Conservation (phyloP, 2,329 filamentous ascomycete species). For the Colletotrichum falcatum region DNA sequence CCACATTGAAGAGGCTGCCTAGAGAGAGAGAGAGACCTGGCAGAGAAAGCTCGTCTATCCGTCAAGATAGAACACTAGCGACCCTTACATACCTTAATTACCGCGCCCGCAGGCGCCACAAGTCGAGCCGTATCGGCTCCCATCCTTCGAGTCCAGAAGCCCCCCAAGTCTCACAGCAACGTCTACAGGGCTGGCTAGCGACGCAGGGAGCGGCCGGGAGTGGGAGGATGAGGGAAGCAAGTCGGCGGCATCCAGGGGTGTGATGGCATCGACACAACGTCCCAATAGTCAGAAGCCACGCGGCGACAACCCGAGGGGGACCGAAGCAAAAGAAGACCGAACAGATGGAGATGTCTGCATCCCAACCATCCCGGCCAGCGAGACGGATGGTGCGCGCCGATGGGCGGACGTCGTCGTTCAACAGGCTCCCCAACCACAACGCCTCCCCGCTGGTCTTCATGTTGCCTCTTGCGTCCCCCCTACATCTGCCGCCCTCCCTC, state of each 20-base stretch:
- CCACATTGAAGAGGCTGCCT: background rate
- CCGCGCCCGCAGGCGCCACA: constrained; percentile 34
- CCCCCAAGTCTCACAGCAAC: constrained; percentile 29
- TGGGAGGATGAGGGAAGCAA: constrained; percentile 12
- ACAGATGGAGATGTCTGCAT: background rate
- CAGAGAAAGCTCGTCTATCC: constrained; percentile 1
- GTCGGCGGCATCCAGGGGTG: constrained; percentile 4
- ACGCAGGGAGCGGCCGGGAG: background rate
- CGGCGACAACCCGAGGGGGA: constrained; percentile 30
- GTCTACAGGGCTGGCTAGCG: constrained; percentile 31
- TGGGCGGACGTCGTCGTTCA: background rate
- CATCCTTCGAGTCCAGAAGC: constrained; percentile 27
- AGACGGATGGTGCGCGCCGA: too few relatives aligned
- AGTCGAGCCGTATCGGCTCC: constrained; percentile 7
- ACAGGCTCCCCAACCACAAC: background rate
- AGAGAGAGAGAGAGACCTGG: background rate
- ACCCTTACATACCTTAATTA: constrained; percentile 18
- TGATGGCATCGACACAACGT: constrained; percentile 27
- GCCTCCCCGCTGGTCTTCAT: background rate
- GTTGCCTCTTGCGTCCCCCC: background rate
- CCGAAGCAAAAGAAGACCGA: constrained; percentile 18
- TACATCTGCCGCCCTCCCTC: too few relatives aligned
- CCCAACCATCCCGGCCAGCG: constrained; percentile 3
- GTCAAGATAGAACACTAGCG: background rate
- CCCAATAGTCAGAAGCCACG: constrained; percentile 39